Percentiles rank a stretch among this genome's conserved stretches.
Evolutionary conservation across 495 filamentous ascomycete species (phyloP).

Genomic region (Penicillium diatomitis): DNA sequence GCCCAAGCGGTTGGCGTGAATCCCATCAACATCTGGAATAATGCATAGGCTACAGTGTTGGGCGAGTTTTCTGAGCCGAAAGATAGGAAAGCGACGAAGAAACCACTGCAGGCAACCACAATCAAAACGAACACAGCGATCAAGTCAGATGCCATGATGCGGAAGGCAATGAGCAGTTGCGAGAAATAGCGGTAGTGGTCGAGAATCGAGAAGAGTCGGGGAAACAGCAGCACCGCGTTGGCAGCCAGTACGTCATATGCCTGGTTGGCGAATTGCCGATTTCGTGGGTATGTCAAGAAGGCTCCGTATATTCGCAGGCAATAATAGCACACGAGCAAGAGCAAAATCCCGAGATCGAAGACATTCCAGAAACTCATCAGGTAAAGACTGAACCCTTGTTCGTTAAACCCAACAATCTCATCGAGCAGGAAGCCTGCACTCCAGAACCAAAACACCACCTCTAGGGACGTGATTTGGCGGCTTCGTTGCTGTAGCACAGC

Average conservation of each 20-base stretch:
- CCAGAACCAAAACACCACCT: constrained; percentile 93
- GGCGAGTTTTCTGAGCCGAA: constrained; percentile 57
- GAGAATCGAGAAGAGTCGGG: constrained; percentile 80
- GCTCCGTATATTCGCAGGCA: constrained; percentile 79
- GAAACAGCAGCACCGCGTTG: constrained; percentile 81
- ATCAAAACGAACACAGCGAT: constrained; percentile 75
- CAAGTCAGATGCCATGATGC: constrained; percentile 85
- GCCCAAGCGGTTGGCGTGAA: constrained; percentile 70
- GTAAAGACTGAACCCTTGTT: constrained; percentile 88
- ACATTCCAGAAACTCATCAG: constrained; percentile 96
- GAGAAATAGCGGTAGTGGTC: constrained; percentile 95
- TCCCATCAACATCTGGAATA: constrained; percentile 93
- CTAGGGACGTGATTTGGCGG: constrained; percentile 65
- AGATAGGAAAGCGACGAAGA: constrained; percentile 87
- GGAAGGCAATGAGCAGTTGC: constrained; percentile 83
- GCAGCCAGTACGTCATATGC: constrained; percentile 87
- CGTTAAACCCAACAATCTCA: constrained; percentile 84
- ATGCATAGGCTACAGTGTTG: constrained; percentile 61
- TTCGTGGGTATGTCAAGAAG: constrained; percentile 57
- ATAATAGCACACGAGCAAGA: constrained; percentile 83
- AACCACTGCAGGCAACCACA: constrained; percentile 79
- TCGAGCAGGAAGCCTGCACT: constrained; percentile 96
- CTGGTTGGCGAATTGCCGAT: constrained; percentile 58
- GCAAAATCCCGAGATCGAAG: constrained; percentile 79
- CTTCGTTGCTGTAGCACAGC: constrained; percentile 64